Base-by-base conservation (phyloP, 2,329 filamentous ascomycete genomes). In the Ophiostoma triangulosporum region DNA sequence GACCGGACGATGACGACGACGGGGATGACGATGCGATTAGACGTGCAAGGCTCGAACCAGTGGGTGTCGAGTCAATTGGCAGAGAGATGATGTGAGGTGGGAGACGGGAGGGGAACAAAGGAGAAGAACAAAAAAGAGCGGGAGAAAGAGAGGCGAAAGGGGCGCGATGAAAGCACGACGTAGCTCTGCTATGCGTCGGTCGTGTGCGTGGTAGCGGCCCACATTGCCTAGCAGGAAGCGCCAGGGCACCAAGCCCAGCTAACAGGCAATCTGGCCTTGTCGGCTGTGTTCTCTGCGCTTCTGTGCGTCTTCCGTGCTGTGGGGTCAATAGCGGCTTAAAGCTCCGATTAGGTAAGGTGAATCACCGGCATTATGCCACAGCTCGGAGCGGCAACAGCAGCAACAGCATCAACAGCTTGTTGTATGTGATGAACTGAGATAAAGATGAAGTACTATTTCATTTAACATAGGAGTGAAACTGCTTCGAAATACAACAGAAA, bases 211-310 rank as follows among this genome's bases (percentile, higher is more conserved):
- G 20, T 36, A 36, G 35, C 20, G 35, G n/a, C 3, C 40, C 22
- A 45, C 26, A 45, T 26, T 45, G 22, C 40, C 24, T 26, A 26
- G n/a, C 9, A 27, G 40, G 40, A 22, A 45, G 36, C 31, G 12
- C 14, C 38, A 15, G 45, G 40, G 51, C 51, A 50, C 50, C 49
- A 45, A 50, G n/a, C n/a, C n/a, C 48, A 32, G 45, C 38, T 46
- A 53, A 54, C 52, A 43, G 49, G 62, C 60, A 63, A 63, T 63
- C 60, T 63, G 62, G 61, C 60, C 58, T 61, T 56, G 43, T 46
- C 43, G 27, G 12, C 8, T 22, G 17, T 24, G 22, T 46, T 46
- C 54, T 55, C 33, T 53, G 46, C 20, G 31, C 53, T 54, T 48
- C 53, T 54, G 38, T 17, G 20, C 38, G 22, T 20, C 38, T 43